A percentile compares a stretch with the other conserved stretches of the same genome.
Conservation (phyloP, 345 rosid genomes). For the Kernera saxatilis region DNA sequence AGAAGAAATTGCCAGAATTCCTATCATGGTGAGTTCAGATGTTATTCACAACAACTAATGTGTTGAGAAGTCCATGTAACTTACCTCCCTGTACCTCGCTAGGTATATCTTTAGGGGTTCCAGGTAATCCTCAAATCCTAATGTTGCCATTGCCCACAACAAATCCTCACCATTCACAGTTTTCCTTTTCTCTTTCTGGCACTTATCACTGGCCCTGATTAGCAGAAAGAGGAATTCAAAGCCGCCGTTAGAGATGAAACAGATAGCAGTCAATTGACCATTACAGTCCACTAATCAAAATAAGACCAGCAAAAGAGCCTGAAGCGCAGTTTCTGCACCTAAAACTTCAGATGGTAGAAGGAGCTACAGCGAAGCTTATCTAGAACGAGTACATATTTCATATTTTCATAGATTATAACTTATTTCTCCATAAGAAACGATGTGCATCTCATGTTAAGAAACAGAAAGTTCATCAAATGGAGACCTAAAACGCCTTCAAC, state of each 20-base stretch:
- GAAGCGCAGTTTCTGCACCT: neutral
- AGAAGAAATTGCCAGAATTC: neutral
- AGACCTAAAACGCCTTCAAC: neutral
- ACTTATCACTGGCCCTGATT: slow-evolving; percentile 66
- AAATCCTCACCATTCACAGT: slow-evolving; percentile 76
- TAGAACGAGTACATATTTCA: neutral
- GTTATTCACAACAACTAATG: neutral
- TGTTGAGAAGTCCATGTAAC: neutral
- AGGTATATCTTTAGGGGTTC: slow-evolving; percentile 61
- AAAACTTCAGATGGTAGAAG: neutral
- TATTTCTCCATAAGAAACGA: neutral
- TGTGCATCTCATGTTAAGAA: neutral
- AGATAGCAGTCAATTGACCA: neutral
- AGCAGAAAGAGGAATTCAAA: neutral
- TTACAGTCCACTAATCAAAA: neutral
- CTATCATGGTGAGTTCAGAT: neutral
- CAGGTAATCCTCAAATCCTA: slow-evolving; percentile 69
- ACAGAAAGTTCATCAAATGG: neutral
- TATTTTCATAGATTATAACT: neutral
- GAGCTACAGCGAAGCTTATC: neutral
- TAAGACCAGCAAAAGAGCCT: neutral
- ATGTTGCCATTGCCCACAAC: slow-evolving; percentile 76
- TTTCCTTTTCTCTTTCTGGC: slow-evolving; percentile 72
- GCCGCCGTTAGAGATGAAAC: neutral
- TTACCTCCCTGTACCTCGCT: slow-evolving; percentile 58